Conservation (phyloP, 2,329 filamentous ascomycete species). For the Exserohilum turcica region DNA sequence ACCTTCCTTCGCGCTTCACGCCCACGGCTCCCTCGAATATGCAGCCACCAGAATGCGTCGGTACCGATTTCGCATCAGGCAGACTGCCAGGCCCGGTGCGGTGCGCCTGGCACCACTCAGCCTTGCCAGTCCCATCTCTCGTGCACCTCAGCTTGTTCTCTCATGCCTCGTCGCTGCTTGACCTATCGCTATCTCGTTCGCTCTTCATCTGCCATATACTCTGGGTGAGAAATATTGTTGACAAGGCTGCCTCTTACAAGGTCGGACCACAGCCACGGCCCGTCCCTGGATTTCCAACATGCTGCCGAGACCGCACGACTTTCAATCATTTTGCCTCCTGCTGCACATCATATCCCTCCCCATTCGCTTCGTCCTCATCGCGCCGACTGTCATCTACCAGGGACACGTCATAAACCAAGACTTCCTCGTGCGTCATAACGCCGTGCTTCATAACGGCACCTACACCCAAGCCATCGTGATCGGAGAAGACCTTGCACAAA, state of each 20-base stretch:
- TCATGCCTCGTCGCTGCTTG: not conserved
- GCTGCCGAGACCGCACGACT: not conserved
- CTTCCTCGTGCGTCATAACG: conserved; percentile 11
- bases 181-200: not conserved
- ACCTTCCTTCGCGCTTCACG: not conserved
- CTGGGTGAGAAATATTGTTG: not conserved
- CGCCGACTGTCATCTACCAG: conserved; percentile 9
- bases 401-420: not conserved
- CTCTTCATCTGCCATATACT: not conserved
- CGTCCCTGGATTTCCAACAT: not conserved
- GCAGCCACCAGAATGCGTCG: not conserved
- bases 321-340: not conserved
- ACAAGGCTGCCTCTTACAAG: not conserved
- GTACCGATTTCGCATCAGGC: not conserved
- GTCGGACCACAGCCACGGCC: not conserved
- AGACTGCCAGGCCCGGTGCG: not conserved
- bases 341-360: not conserved
- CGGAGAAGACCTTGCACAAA: conserved; percentile 15
- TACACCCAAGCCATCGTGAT: conserved; percentile 11
- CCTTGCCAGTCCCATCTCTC: not conserved
- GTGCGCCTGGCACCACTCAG: not conserved
- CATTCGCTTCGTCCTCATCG: conserved; percentile 11
- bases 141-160: not conserved
- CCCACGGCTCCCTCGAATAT: not conserved
- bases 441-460: conserved; percentile 18